Evolutionary conservation across 257 asterid species (phyloP), one percentile per base, ranked within the genome.

Genomic region (Cynanchum wilfordii): DNA sequence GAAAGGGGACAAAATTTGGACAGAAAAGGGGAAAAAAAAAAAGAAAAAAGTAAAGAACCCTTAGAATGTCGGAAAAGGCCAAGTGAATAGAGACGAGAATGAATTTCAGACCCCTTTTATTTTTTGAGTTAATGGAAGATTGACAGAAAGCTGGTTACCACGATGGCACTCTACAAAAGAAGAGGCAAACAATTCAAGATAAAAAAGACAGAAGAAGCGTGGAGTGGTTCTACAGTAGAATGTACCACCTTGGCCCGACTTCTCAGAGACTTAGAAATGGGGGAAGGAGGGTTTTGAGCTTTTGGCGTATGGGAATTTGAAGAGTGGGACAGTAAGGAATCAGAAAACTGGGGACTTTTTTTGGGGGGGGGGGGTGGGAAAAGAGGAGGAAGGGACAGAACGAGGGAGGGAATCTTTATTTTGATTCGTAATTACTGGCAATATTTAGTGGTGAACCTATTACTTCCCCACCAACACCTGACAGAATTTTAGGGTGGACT

Each of bases 121-220:
- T 42, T 42, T 42, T 42, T 42, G 10, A 1, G 10, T 42, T 10
- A 7, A 10, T 42, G 47, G 47, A 60, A n/a, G 50, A 51, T 30
- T 52, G 73, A 69, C 73, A 51, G 49, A 38, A 51, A 59, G 62
- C 56, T 25, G 44, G 63, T 47, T 49, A 57, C 17, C 60, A 52
- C 29, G 63, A 30, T 24, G 63, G 22, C 24, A 25, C 36, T 24
- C 36, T 57, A 57, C 38, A 2, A 59, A 27, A 25, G 40, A 59
- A 59, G 42, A 17, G 2, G 40, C 42, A 59, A 42, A 52, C 25
- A 52, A 52, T 24, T 20, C 25, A 17, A 10, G 57, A 6, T n/a
- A n/a, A 52, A 52, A 36, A 58, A 10, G 13, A 24, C 52, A 44
- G 25, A 54, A 10, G 25, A 9, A 55, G 60, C 60, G 29, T 1